These are phyloP conservation scores for Cryomyces antarcticus DNA, from an alignment of 495 filamentous ascomycete species.

Conservation along the genomic window DNA sequence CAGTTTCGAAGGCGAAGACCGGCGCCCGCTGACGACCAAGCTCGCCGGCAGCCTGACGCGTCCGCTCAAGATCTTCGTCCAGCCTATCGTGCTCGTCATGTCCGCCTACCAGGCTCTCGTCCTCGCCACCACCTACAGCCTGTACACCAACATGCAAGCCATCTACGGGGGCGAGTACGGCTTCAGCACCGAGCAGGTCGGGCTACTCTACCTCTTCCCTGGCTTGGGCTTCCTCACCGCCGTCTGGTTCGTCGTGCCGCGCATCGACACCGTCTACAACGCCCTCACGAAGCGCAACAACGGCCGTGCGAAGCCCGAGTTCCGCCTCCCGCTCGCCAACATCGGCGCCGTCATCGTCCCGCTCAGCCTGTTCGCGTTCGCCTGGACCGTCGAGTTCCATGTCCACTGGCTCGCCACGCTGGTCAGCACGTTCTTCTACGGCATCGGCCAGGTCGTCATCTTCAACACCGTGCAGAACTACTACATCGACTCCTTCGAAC, in stretches of 20 bases:
- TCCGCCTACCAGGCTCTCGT: constrained; percentile 11
- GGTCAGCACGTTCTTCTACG: constrained; percentile 16
- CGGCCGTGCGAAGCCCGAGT: constrained; percentile 19
- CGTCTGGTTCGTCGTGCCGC: constrained; percentile 22
- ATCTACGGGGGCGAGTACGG: constrained; percentile 11
- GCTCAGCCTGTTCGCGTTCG: constrained; percentile 10
- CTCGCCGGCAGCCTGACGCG: constrained; percentile 3
- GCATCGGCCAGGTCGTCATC: constrained; percentile 39
- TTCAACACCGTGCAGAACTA: constrained; percentile 23
- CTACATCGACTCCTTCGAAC: constrained; percentile 17
- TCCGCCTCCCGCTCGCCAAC: constrained; percentile 11
- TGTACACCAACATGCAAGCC: constrained; percentile 13
- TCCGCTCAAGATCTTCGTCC: constrained; percentile 8
- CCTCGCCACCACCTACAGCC: constrained; percentile 11
- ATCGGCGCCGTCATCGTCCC: constrained; percentile 11
- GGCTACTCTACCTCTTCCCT: constrained; percentile 12
- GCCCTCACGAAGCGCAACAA: constrained; percentile 11
- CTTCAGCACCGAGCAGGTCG: constrained; percentile 12
- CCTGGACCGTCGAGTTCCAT: constrained; percentile 12
- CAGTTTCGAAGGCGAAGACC: constrained; percentile 9
- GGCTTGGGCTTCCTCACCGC: constrained; percentile 16
- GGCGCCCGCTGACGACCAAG: constrained; percentile 4
- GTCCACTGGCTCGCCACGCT: constrained; percentile 11
- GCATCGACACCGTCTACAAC: constrained; percentile 21
- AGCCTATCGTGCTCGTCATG: constrained; percentile 14